These are phyloP conservation scores for Taxillus chinensis DNA, from an alignment of 164 flowering plant species.

Conservation along the genomic window DNA sequence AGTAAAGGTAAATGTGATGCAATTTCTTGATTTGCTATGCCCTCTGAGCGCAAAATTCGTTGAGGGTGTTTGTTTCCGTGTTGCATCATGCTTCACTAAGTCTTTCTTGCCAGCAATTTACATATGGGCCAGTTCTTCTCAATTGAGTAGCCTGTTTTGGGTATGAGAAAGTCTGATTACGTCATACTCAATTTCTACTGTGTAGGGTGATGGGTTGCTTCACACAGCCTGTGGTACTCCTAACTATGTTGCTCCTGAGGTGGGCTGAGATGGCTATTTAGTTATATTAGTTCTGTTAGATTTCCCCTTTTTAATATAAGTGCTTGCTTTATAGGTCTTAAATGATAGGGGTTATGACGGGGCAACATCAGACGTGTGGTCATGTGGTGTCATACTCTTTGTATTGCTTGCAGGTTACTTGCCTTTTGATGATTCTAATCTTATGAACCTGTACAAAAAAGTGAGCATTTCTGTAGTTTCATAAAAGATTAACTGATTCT, in stretches of 20 bases:
- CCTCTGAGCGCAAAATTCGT: no score
- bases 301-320: constrained; percentile 1
- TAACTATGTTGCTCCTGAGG: constrained; percentile 73
- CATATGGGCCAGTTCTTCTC: no score
- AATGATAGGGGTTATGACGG: constrained; percentile 97
- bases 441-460: constrained; percentile 84
- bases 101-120: no score
- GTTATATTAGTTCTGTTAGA: background rate
- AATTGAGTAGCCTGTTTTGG: no score
- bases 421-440: constrained; percentile 97
- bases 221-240: constrained; percentile 71
- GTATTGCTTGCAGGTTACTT: constrained; percentile 98
- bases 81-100: no score
- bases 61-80: no score
- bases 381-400: constrained; percentile 96
- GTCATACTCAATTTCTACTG: no score
- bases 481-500: background rate
- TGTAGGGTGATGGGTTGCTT: constrained; percentile 16
- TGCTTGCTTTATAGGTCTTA: constrained; percentile 53
- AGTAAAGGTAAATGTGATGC: constrained; percentile 48
- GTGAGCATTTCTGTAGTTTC: constrained; percentile 22
- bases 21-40: no score
- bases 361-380: constrained; percentile 95
- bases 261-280: constrained; percentile 6
- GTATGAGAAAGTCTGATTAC: no score